phyloP scores from a whole-genome alignment of 495 filamentous ascomycete genomes.

The Thermochaetoides thermophila region DNA sequence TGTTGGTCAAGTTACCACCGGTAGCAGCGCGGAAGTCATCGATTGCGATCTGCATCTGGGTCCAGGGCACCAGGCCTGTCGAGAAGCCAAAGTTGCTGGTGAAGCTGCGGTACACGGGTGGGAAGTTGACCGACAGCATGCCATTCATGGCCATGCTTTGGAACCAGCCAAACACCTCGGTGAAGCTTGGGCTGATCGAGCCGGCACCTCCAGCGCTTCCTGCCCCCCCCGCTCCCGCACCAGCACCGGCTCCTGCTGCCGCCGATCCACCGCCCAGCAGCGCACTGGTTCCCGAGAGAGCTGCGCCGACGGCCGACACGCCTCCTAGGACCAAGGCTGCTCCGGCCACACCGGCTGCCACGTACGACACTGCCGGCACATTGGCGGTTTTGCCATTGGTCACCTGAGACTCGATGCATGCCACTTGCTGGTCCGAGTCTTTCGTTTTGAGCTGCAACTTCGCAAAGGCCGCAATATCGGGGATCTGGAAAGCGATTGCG shows the following conservation, averaged over 20 bases:
- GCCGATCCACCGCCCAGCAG: constrained; percentile 28
- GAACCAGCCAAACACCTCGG: constrained; percentile 78
- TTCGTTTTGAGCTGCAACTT: constrained; percentile 57
- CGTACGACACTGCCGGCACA: constrained; percentile 65
- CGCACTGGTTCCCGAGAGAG: constrained; percentile 30
- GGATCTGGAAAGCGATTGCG: constrained; percentile 77
- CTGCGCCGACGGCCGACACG: constrained; percentile 52
- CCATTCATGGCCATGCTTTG: constrained; percentile 89
- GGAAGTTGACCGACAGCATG: constrained; percentile 84
- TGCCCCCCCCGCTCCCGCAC: too few species aligned
- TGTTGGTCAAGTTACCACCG: constrained; percentile 70
- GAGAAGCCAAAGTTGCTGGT: constrained; percentile 89
- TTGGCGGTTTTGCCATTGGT: constrained; percentile 72
- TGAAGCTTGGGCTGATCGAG: constrained; percentile 68
- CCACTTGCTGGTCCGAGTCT: constrained; percentile 45
- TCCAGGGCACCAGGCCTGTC: constrained; percentile 73
- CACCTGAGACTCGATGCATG: constrained; percentile 71
- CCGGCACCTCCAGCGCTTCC: constrained; percentile 52
- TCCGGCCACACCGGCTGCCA: constrained; percentile 76
- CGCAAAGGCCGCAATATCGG: constrained; percentile 79
- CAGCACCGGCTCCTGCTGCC: constrained; percentile 38
- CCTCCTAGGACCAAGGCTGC: constrained; percentile 65
- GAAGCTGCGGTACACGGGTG: constrained; percentile 74
- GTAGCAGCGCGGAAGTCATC: constrained; percentile 69
- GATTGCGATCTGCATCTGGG: constrained; percentile 62